Evolutionary conservation across 208 protist species (phyloP), one percentile per base, ranked within the genome.

Genomic region (Endotrypanum monterogeii): DNA sequence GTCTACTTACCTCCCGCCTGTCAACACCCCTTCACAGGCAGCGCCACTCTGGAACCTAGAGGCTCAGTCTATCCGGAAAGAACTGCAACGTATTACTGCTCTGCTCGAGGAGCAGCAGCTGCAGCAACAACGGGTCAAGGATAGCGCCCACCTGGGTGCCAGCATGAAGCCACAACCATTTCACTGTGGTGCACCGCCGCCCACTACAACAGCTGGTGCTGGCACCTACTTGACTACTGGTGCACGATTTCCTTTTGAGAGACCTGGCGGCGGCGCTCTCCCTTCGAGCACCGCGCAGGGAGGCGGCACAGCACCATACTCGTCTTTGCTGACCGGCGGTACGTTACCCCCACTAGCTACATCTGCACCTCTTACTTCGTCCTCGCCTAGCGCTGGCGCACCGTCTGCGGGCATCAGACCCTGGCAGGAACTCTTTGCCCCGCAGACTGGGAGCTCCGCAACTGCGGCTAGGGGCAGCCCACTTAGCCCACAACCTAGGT

Each of bases 201-300:
- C 50, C 39, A 57, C 66, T 50, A 70, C 20, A 16, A 32, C 14
- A n/a, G 25, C 48, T n/a, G 76, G 76, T 0, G 76, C 76, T 7
- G 76, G 76, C 12, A 81, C 76, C 28, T 81, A 81, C 50, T 71
- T 81, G n/a, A 81, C 76, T 12, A 81, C 76, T 6, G 76, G 76
- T 2, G 52, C 58, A 65, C 76, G 65, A 1, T 72, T 66, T 1
- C 76, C 76, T 18, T 37, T 55, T 9, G 52, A 52, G 35, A 30
- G 28, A 37, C 28, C 44, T 54, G 44, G 63, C 63, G 66, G 66
- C 16, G 8, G 16, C n/a, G 35, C 68, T n/a, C n/a, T n/a, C 61
- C 28, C 55, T 39, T 4, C 14, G 52, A 25, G 44, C 69, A 18
- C 14, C 12, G 50, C 66, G 46, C 44, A 54, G 30, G 30, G 14